Evolutionary conservation across 768 basidiomycete genomes (phyloP).

Genomic region (Cantharellus cinnabarinus): DNA sequence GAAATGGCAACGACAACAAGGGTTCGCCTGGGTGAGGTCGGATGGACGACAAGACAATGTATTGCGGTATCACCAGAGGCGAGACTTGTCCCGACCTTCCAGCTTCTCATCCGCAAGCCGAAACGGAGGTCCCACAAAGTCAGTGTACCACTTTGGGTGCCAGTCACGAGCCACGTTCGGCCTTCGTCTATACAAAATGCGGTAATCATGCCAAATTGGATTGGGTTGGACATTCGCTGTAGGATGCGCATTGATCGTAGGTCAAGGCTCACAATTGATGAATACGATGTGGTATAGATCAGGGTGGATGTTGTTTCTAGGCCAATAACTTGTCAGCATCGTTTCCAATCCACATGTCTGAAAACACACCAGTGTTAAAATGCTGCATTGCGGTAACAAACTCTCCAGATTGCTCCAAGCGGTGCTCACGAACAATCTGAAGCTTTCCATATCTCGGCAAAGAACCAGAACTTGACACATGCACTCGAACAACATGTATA

Average conservation of each 20-base stretch:
- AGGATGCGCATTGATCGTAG: conserved; percentile 64
- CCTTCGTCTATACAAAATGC: conserved; percentile 68
- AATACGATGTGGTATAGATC: conserved; percentile 69
- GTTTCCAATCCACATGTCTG: not conserved
- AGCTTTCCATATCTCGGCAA: conserved; percentile 71
- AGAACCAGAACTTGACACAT: conserved; percentile 41
- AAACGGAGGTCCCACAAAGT: conserved; percentile 93
- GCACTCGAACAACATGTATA: conserved; percentile 48
- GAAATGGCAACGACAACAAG: conserved; percentile 80
- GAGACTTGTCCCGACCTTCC: conserved; percentile 34
- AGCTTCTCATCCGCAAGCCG: conserved; percentile 69
- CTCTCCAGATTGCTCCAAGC: conserved; percentile 32
- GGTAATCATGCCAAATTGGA: conserved; percentile 72
- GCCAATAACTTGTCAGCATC: not conserved
- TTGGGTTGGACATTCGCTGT: conserved; percentile 64
- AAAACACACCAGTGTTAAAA: conserved; percentile 43
- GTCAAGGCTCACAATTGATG: conserved; percentile 55
- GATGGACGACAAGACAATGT: conserved; percentile 63
- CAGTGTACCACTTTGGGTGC: conserved; percentile 66
- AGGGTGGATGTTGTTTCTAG: conserved; percentile 62
- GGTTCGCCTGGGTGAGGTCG: conserved; percentile 65
- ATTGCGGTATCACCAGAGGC: conserved; percentile 25
- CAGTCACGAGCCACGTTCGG: conserved; percentile 73
- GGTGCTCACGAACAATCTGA: conserved; percentile 63
- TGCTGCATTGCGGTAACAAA: conserved; percentile 72